A percentile compares a stretch with the other conserved stretches of the same genome.
These are phyloP conservation scores for Aphanocladium album DNA, from an alignment of 2,329 filamentous ascomycete species.

Conservation along the genomic window DNA sequence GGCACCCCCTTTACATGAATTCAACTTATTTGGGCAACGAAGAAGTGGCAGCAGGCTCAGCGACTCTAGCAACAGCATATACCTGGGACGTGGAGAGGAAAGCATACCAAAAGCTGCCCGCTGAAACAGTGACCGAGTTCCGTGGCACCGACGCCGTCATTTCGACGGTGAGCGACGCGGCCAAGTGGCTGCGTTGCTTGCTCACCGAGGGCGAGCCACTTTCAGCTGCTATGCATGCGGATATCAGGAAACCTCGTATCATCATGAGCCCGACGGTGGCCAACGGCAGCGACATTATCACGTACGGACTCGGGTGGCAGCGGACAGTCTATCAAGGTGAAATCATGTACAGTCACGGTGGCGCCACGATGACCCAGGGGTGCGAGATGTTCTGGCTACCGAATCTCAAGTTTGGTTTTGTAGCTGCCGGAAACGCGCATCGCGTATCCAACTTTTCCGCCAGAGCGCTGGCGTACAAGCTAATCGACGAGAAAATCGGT, in stretches of 20 bases:
- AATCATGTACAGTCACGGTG: constrained; percentile 15
- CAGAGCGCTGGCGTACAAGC: constrained; percentile 12
- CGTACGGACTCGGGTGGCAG: constrained; percentile 18
- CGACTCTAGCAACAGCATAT: no score
- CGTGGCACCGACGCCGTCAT: constrained; percentile 31
- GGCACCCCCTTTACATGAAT: constrained; percentile 36
- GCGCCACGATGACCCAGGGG: constrained; percentile 11
- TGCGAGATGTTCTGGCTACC: constrained; percentile 19
- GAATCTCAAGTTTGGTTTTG: constrained; percentile 14
- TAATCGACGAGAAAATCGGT: constrained; percentile 18
- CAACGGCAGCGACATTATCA: constrained; percentile 6
- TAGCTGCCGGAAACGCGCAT: constrained; percentile 31
- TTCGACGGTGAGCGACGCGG: constrained; percentile 41
- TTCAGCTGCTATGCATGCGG: neutral
- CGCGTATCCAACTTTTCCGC: constrained; percentile 27
- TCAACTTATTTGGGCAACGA: constrained; percentile 23
- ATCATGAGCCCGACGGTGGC: neutral
- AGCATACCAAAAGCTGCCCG: constrained; percentile 25
- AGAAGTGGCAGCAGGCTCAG: no score
- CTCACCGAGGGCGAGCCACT: constrained; percentile 22
- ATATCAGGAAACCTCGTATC: neutral
- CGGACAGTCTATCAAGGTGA: constrained; percentile 15
- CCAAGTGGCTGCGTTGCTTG: constrained; percentile 41
- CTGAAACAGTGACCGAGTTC: constrained; percentile 20
- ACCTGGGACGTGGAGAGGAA: constrained; percentile 10